Conservation (phyloP, 2,329 filamentous ascomycete genomes). For the Aspergillus nomiae region DNA sequence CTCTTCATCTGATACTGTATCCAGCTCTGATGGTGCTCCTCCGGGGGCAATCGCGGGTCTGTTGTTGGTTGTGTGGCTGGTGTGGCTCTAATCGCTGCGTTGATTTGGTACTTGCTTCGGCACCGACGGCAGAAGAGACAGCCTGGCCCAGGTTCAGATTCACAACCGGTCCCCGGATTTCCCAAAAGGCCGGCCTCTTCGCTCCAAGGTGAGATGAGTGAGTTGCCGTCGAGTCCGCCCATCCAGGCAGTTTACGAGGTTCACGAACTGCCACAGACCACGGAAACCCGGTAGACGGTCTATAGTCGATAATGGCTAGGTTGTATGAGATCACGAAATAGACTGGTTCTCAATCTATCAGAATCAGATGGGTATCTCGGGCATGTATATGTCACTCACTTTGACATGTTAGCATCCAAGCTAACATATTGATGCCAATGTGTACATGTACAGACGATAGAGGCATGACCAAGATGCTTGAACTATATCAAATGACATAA, state of each 20-base stretch:
- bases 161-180: not conserved
- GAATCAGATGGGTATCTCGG: too few relatives aligned
- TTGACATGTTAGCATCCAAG: too few relatives aligned
- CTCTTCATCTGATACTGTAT: not conserved
- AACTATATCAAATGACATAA: too few relatives aligned
- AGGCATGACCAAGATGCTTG: too few relatives aligned
- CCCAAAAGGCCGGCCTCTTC: not conserved
- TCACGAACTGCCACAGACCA: not conserved
- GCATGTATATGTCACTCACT: too few relatives aligned
- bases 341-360: too few relatives aligned
- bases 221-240: not conserved
- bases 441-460: too few relatives aligned
- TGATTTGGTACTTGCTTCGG: not conserved
- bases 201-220: not conserved
- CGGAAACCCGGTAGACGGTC: not conserved
- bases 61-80: conserved; percentile 3
- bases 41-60: not conserved
- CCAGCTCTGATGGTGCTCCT: not conserved
- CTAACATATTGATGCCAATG: too few relatives aligned
- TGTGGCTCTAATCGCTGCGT: not conserved
- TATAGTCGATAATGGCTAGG: fast-evolving
- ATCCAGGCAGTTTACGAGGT: not conserved
- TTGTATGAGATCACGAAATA: too few relatives aligned
- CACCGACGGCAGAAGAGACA: not conserved
- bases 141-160: not conserved